Evolutionary conservation across 768 basidiomycete genomes (phyloP).

Genomic region (Podaxis sp.): DNA sequence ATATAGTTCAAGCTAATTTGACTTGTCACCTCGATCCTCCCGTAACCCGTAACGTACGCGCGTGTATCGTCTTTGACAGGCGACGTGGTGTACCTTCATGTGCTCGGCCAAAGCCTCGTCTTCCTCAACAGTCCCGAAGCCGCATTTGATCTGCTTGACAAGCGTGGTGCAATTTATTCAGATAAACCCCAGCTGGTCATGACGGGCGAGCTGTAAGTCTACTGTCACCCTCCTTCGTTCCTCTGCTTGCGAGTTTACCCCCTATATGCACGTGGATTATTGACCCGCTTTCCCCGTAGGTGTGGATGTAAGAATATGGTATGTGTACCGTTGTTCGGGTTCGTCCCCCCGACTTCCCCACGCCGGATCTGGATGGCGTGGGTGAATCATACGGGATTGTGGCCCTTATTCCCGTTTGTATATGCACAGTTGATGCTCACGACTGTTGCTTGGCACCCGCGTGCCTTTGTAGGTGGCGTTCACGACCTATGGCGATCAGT

Average conservation of each 20-base stretch:
- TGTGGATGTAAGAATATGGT: conserved; percentile 69
- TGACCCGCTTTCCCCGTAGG: conserved; percentile 21
- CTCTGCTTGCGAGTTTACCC: conserved; percentile 8
- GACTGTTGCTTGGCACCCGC: conserved; percentile 5
- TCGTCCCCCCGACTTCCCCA: background rate
- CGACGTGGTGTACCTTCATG: conserved; percentile 58
- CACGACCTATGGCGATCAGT: conserved; percentile 58
- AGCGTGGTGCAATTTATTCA: conserved; percentile 66
- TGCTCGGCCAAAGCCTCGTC: conserved; percentile 63
- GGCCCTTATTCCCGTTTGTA: background rate
- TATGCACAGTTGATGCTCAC: background rate
- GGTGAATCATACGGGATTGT: conserved; percentile 4
- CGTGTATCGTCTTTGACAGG: conserved; percentile 32
- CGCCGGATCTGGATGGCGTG: background rate
- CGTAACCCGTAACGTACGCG: background rate
- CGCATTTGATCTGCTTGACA: conserved; percentile 63
- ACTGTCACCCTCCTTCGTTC: background rate
- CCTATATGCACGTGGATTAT: conserved; percentile 10
- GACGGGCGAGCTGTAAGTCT: conserved; percentile 63
- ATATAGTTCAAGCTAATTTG: conserved; percentile 3
- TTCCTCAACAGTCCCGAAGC: conserved; percentile 62
- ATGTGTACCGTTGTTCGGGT: conserved; percentile 16
- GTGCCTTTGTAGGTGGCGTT: conserved; percentile 47
- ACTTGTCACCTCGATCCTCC: conserved; percentile 1
- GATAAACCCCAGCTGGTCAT: conserved; percentile 70